Evolutionary conservation across 2,329 filamentous ascomycete genomes (phyloP).

Genomic region (Colletotrichum horii): DNA sequence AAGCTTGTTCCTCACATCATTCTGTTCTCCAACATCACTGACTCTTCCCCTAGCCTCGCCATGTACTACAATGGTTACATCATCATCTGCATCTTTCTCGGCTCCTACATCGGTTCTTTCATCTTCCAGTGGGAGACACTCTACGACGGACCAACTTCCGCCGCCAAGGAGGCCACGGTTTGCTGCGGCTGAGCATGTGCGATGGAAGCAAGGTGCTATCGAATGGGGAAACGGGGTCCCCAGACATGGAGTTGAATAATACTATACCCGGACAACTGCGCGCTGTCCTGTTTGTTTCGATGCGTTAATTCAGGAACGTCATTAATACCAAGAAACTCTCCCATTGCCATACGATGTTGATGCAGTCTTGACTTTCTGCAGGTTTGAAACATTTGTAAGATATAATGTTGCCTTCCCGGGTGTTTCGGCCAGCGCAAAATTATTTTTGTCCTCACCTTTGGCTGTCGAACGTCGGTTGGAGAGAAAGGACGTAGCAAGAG

Average conservation of each 20-base stretch:
- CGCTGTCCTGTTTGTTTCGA: not conserved
- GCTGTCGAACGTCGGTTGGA: not conserved
- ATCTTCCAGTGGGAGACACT: conserved; percentile 74
- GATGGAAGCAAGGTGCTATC: not conserved
- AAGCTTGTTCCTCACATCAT: conserved; percentile 14
- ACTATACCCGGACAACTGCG: not conserved
- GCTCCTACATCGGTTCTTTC: conserved; percentile 74
- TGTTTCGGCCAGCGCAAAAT: not conserved
- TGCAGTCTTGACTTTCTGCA: fast-evolving
- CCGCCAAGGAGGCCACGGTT: conserved; percentile 41
- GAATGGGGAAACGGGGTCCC: not conserved
- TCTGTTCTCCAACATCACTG: not conserved
- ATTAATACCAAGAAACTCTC: not conserved
- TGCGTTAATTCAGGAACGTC: not conserved
- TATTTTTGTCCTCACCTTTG: fast-evolving
- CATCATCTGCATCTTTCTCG: conserved; percentile 82
- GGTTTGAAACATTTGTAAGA: not conserved
- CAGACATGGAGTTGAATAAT: not conserved
- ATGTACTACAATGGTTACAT: conserved; percentile 75
- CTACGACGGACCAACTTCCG: conserved; percentile 35
- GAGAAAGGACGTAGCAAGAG: not conserved
- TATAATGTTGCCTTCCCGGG: fast-evolving
- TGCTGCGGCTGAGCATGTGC: conserved; percentile 40
- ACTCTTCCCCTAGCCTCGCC: conserved; percentile 38
- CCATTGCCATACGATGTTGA: not conserved